Base-by-base conservation (phyloP, 2,329 filamentous ascomycete species). In the Fusarium mangiferae region DNA sequence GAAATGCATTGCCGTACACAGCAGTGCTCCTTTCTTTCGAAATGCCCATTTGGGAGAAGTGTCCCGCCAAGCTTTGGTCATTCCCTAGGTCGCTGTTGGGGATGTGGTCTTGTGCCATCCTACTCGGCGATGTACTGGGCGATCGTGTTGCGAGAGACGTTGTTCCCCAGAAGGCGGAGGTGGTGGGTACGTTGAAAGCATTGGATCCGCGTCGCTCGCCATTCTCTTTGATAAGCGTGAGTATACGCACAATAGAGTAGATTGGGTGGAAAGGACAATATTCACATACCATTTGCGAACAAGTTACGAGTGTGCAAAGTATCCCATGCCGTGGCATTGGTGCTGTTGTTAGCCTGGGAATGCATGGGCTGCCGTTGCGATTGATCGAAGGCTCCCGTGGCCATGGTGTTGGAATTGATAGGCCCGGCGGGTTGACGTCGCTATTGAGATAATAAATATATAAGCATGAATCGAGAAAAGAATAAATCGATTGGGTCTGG, bases 151-250 rank as follows among this genome's bases (percentile, higher is more conserved):
- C 66, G 36, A 77, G 82, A 51, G 90, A 88, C 30, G 85, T 82
- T 72, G 87, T n/a, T 20, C 30, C 88, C 92, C 92, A 94, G 83
- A 72, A 85, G 83, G 68, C 93, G 52, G 87, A 85, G 75, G 93
- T 91, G 24, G 89, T 89, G 46, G 90, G 89, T 49, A 90, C 87
- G 68, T 93, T 87, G 44, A 95, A 85, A 66, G 92, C 92, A 69
- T 90, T 88, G 11, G 92, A 94, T 55, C 92, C 93, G 7, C 90
- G 91, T 62, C 78, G 75, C 35, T 79, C 78, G 62, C 82, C 78
- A 63, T 78, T 61, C 24, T 81, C 81, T 81, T 65, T 26, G 30
- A 24, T 48, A 39, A 35, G 56, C 20, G 74, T 77, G 62, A 78
- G 77, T 57, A 66, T 45, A 36, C 38, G 44, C 36, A 45, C 49